Base-by-base conservation (phyloP, 2,329 filamentous ascomycete genomes). In the Beauveria medogensis region DNA sequence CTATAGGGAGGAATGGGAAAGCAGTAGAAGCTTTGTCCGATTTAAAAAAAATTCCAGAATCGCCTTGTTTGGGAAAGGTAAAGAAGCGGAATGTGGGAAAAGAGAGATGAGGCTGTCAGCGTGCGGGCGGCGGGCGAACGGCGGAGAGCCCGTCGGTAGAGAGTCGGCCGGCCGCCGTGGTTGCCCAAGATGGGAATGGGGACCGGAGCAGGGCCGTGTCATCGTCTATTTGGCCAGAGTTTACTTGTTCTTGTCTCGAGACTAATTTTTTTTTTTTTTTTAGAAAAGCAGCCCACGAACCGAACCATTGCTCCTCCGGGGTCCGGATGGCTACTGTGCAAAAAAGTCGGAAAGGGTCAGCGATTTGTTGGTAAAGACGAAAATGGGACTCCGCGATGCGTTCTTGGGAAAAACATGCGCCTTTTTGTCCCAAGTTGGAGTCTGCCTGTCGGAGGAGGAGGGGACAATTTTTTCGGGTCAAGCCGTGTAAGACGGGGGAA, bases 401-500 rank as follows among this genome's bases (percentile, higher is more conserved):
- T 26, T 26, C 20, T 48, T 28, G 34, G 14, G 12, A 16, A 14
- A 37, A 37, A 37, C 5, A 5, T 37, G 34, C 34, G 34, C 34
- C 34, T 37, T 37, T 37, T 37, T 37, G 14, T 37, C 34, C 34
- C 34, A 10, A 37, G 34, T 37, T 37, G 34, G 34, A 37, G 34
- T 37, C 34, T 37, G 34, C 12, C 34, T 37, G 34, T 37, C 14
- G 34, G 34, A 37, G 34, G 34, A 37, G 34, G 34, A 16, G 12
- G 34, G 34, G 12, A 37, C 34, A 37, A 14, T 37, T 37, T 37
- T 34, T 37, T 52, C 51, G 51, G 51, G 51, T 24, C 51, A 26
- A 41, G 30, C 34, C 34, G 51, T 47, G 54, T 56, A 56, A 56
- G 54, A 56, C 54, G 54, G 54, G 37, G 53, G 44, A 44, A 55